Conservation (phyloP, 2,329 filamentous ascomycete species). For the Clonostachys rhizophaga region DNA sequence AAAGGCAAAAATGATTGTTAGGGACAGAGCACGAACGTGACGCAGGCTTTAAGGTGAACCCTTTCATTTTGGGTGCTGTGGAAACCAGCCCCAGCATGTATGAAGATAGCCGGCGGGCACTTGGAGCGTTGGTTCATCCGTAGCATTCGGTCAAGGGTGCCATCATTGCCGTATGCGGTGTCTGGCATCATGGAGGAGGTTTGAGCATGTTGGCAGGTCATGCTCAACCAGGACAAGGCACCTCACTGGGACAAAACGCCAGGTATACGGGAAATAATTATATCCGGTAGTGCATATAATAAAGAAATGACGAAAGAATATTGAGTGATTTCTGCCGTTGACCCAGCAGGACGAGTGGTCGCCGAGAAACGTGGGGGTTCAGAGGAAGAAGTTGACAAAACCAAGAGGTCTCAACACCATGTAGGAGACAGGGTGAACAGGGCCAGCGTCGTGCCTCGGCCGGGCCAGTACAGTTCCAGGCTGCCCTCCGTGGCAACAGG, state of each 20-base stretch:
- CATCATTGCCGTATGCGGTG: conserved; percentile 37
- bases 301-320: too few relatives aligned
- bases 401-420: too few relatives aligned
- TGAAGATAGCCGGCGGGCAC: conserved; percentile 71
- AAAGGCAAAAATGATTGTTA: background rate
- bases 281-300: too few relatives aligned
- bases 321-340: too few relatives aligned
- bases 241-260: background rate
- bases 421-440: too few relatives aligned
- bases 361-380: too few relatives aligned
- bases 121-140: conserved; percentile 26
- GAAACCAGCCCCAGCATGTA: conserved; percentile 93
- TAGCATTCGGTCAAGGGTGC: conserved; percentile 31
- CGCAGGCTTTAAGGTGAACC: conserved; percentile 80
- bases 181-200: conserved; percentile 37
- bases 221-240: conserved; percentile 11
- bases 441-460: too few relatives aligned
- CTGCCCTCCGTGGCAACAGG: too few relatives aligned
- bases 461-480: too few relatives aligned
- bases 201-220: conserved; percentile 20
- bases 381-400: too few relatives aligned
- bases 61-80: conserved; percentile 85
- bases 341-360: too few relatives aligned
- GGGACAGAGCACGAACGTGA: conserved; percentile 58
- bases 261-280: too few relatives aligned